phyloP scores from a whole-genome alignment of 305 asterid species.

The Solanum hybrid region DNA sequence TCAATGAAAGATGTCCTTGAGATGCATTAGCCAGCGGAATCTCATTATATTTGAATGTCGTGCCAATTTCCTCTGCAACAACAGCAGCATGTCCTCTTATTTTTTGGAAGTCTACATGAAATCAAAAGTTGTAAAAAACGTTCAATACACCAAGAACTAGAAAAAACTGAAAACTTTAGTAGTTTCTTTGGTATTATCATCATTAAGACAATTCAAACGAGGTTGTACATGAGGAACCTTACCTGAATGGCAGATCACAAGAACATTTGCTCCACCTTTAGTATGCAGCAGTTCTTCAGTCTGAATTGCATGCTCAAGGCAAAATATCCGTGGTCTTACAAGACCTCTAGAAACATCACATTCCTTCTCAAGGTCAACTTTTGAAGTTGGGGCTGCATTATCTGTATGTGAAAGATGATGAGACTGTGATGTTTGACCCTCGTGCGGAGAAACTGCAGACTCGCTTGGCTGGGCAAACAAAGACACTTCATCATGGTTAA shows the following conservation, averaged over 20 bases:
- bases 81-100: constrained; percentile 68
- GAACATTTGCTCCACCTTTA: constrained; percentile 78
- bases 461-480: constrained; percentile 24
- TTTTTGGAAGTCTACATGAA: constrained; percentile 63
- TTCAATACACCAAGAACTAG: constrained; percentile 15
- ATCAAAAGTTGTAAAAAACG: constrained; percentile 3
- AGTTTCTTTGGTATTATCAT: neutral
- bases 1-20: constrained; percentile 53
- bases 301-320: constrained; percentile 91
- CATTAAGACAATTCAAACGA: neutral
- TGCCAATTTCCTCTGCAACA: constrained; percentile 57
- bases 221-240: neutral
- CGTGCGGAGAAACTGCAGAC: constrained; percentile 10
- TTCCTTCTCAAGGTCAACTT: constrained; percentile 17
- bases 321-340: constrained; percentile 64
- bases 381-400: constrained; percentile 22
- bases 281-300: constrained; percentile 54
- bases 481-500: constrained; percentile 15
- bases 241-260: constrained; percentile 97
- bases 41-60: constrained; percentile 50
- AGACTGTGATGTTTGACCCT: constrained; percentile 19
- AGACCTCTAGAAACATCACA: constrained; percentile 43
- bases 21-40: constrained; percentile 48
- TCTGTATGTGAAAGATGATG: constrained; percentile 17
- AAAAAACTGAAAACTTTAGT: neutral